Conservation (phyloP, 2,329 filamentous ascomycete species). For the Pseudocercospora eumusae region DNA sequence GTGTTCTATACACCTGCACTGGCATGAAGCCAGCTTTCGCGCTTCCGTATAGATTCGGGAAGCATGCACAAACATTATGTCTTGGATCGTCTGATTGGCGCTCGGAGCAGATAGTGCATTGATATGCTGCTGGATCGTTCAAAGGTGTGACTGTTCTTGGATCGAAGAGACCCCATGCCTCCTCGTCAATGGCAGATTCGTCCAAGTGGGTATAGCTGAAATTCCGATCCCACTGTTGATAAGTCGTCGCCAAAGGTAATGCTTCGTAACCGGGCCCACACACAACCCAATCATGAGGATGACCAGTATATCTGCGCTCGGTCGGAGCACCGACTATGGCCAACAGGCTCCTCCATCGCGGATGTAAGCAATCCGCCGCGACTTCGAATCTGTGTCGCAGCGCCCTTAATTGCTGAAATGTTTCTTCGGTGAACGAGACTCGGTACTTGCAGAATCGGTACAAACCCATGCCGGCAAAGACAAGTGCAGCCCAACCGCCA, state of each 20-base stretch:
- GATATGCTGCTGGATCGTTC: conserved; percentile 31
- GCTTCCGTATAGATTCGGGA: conserved; percentile 55
- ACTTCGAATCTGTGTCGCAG: conserved; percentile 50
- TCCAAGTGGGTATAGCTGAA: conserved; percentile 55
- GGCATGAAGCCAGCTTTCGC: conserved; percentile 45
- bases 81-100: conserved; percentile 54
- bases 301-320: conserved; percentile 48
- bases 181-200: conserved; percentile 52
- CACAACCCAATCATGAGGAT: conserved; percentile 57
- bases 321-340: conserved; percentile 50
- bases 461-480: conserved; percentile 60
- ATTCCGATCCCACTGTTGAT: conserved; percentile 50
- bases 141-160: conserved; percentile 49
- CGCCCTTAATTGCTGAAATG: conserved; percentile 51
- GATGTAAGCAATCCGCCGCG: conserved; percentile 38
- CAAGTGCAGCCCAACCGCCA: conserved; percentile 58
- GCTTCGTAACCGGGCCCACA: conserved; percentile 45
- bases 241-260: conserved; percentile 50
- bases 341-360: conserved; percentile 53
- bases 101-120: conserved; percentile 51
- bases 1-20: conserved; percentile 56
- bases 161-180: conserved; percentile 53
- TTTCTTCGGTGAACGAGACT: conserved; percentile 54
- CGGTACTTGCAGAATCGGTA: conserved; percentile 64
- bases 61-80: conserved; percentile 56